Percentiles rank a stretch among this genome's conserved stretches.
Conservation (phyloP, 2,329 filamentous ascomycete genomes). For the Botrytis tulipae region DNA sequence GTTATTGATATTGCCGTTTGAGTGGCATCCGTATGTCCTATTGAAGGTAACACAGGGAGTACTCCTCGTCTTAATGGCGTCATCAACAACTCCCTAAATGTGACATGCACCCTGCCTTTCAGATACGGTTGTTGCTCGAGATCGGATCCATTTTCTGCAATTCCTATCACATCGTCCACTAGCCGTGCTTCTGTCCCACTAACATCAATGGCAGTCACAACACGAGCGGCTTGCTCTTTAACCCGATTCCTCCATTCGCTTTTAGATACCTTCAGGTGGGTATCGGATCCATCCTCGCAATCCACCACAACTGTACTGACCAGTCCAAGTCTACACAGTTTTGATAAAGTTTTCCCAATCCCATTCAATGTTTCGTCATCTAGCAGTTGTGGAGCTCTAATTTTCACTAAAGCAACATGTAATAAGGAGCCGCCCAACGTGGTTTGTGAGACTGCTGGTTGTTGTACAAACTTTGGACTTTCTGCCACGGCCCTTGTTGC, state of each 20-base stretch:
- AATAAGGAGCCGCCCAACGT: slow-evolving; percentile 42
- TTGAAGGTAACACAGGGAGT: slow-evolving; percentile 66
- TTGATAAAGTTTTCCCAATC: slow-evolving; percentile 78
- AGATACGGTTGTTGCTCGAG: slow-evolving; percentile 15
- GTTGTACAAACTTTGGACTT: slow-evolving; percentile 59
- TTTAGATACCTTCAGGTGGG: slow-evolving; percentile 26
- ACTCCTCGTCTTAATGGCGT: slow-evolving; percentile 65
- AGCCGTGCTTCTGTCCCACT: slow-evolving; percentile 68
- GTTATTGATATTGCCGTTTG: slow-evolving; percentile 49
- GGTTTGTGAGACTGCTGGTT: slow-evolving; percentile 39
- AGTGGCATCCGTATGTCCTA: slow-evolving; percentile 56
- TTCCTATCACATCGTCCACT: slow-evolving; percentile 53
- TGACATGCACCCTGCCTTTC: slow-evolving; percentile 39
- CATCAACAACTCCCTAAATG: slow-evolving; percentile 56
- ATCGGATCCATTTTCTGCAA: slow-evolving; percentile 28
- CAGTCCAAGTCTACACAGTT: slow-evolving; percentile 79
- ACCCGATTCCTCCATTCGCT: slow-evolving; percentile 45
- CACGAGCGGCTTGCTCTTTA: slow-evolving; percentile 65
- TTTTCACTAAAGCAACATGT: slow-evolving; percentile 83
- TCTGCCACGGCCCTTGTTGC: slow-evolving; percentile 55
- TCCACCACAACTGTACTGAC: slow-evolving; percentile 82
- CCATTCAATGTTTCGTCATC: slow-evolving; percentile 68
- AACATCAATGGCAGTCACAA: slow-evolving; percentile 72
- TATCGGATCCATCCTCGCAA: slow-evolving; percentile 47
- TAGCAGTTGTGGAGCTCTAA: slow-evolving; percentile 70